Percentiles rank a stretch among this genome's conserved stretches.
phyloP scores from a whole-genome alignment of 2,329 filamentous ascomycete genomes.

The Epichloe sibirici region DNA sequence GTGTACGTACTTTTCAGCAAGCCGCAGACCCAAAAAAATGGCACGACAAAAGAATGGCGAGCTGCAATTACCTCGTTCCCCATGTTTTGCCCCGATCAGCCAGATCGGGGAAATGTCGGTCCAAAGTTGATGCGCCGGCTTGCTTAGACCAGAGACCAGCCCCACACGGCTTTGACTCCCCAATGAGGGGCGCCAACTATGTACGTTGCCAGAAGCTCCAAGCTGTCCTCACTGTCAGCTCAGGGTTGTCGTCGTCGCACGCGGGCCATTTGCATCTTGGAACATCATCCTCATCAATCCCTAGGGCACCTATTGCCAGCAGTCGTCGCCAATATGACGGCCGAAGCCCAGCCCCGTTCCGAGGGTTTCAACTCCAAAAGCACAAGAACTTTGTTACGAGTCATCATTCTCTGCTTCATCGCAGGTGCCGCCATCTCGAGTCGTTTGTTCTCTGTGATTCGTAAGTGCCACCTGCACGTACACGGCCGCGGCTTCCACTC shows the following conservation, averaged over 20 bases:
- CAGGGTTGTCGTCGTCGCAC: background rate
- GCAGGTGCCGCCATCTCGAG: slow-evolving; percentile 84
- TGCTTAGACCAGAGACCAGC: background rate
- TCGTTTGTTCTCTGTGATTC: slow-evolving; percentile 95
- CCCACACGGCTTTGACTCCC: background rate
- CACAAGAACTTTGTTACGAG: slow-evolving; percentile 71
- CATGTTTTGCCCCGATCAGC: too few relatives aligned
- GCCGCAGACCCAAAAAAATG: too few relatives aligned
- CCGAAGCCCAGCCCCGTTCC: slow-evolving; percentile 39
- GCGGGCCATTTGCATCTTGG: slow-evolving; percentile 10
- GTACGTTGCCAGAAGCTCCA: slow-evolving; percentile 24
- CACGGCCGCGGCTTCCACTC: background rate
- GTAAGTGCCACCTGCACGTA: slow-evolving; percentile 40
- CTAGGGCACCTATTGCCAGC: slow-evolving; percentile 18
- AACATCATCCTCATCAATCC: slow-evolving; percentile 24
- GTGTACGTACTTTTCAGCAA: too few relatives aligned
- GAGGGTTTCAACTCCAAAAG: slow-evolving; percentile 71
- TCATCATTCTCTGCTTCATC: slow-evolving; percentile 84
- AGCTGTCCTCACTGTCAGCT: slow-evolving; percentile 30
- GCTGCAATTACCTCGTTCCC: too few relatives aligned
- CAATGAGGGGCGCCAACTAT: background rate
- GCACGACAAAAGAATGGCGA: too few relatives aligned
- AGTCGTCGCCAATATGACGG: slow-evolving; percentile 31
- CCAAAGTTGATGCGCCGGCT: background rate
- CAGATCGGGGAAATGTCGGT: slow-evolving; percentile 1